Base-by-base conservation (phyloP, 2,329 filamentous ascomycete genomes). In the Pyricularia grisea region DNA sequence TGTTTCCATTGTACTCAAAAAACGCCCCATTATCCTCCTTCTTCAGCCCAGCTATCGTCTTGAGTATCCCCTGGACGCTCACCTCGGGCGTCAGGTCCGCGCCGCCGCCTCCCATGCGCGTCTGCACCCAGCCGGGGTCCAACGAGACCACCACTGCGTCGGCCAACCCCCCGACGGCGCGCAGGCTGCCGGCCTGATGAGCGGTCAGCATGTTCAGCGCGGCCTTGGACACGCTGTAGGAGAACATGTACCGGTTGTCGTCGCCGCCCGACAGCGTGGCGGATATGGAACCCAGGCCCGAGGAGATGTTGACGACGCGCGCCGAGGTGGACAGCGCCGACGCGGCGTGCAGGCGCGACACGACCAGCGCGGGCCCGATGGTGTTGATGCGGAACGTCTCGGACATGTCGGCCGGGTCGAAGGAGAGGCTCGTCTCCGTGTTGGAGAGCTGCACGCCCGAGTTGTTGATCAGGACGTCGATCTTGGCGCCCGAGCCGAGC, bases 31-130 rank as follows among this genome's bases (percentile, higher is more conserved):
- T 77, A 65, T 77, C 75, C 58, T 82, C 79, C 14, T 86, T 84
- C 75, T 95, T 92, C 14, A 88, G 81, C 12, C 88, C 84, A 70
- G 88, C 88, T 65, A 99, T 80, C 78, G 97, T 89, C 76, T 88
- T 87, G 72, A 99, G 79, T 9, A 95, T 97, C 2, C 73, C 73
- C 0, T 71, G 69, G 4, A 77, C 70, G 25, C 76, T 77, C n/a
- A 74, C 72, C 11, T 71, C 68, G 25, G 74, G 70, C 69, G 76
- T 74, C 12, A 78, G 66, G 14, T 69, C 60, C 0, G 77, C 78
- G 0, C 67, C 73, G 0, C 72, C 69, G 0, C 78, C 77, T 0
- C 78, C 78, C 74, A 79, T 72, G 30, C 72, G 69, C 31, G 78
- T 79, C 72, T 76, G 76, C 25, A 78, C 77, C 74, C 77, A 78